These are phyloP conservation scores for Hirschioporus abietinus DNA, from an alignment of 768 basidiomycete genomes.

Conservation along the genomic window DNA sequence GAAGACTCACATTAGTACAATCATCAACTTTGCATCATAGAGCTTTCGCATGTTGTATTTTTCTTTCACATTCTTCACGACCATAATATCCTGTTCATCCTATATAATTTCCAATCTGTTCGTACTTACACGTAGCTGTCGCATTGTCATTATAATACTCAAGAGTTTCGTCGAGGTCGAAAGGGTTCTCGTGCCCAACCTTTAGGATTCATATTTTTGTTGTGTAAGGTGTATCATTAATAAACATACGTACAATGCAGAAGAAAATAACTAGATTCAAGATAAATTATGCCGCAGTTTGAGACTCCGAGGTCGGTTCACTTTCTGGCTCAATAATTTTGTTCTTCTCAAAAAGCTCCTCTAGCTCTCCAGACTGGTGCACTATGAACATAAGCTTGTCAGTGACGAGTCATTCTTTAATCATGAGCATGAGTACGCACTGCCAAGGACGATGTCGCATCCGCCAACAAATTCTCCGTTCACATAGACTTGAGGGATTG, in stretches of 20 bases:
- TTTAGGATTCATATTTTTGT: no score
- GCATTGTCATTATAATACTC: no score
- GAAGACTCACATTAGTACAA: no score
- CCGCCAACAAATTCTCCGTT: conserved; percentile 96
- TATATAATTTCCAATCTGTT: background rate
- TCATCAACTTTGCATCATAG: background rate
- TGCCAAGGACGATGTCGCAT: conserved; percentile 89
- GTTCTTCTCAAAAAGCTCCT: conserved; percentile 69
- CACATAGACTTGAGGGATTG: conserved; percentile 92
- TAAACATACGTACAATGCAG: background rate
- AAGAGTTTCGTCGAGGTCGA: no score
- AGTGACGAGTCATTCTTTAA: conserved; percentile 4
- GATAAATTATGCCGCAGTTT: background rate
- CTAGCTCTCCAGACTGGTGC: conserved; percentile 95
- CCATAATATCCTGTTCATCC: background rate
- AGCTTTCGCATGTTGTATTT: background rate
- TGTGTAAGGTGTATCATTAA: background rate
- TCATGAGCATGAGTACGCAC: conserved; percentile 42
- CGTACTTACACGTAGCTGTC: background rate
- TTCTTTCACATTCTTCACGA: background rate
- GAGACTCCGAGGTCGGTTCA: background rate
- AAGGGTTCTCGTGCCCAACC: no score
- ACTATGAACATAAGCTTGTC: conserved; percentile 39
- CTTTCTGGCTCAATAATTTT: conserved; percentile 41
- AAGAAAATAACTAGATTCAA: background rate